phyloP scores from a whole-genome alignment of 148 eudicot species.

The Rhododendron molle region DNA sequence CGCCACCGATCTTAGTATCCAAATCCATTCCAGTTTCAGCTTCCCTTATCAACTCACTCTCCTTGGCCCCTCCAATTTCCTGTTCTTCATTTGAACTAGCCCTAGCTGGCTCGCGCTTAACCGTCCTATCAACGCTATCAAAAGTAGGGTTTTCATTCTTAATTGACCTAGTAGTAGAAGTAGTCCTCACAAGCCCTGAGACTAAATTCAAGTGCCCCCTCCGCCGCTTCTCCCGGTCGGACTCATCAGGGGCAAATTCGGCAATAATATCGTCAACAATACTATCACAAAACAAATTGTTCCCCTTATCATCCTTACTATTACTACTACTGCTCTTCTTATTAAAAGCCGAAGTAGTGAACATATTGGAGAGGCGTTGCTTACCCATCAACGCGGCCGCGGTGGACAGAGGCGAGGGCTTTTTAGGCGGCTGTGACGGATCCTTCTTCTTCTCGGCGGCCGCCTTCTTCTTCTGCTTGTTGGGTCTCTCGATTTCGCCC shows the following conservation, averaged over 20 bases:
- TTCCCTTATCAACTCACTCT: conserved; percentile 18
- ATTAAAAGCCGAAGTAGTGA: conserved; percentile 67
- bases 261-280: conserved; percentile 93
- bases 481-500: conserved; percentile 38
- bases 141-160: conserved; percentile 28
- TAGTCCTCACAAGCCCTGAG: conserved; percentile 11
- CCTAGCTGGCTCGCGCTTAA: conserved; percentile 16
- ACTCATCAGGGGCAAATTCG: conserved; percentile 82
- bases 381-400: conserved; percentile 88
- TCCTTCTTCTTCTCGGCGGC: conserved; percentile 32
- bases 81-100: conserved; percentile 10
- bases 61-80: conserved; percentile 23
- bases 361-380: conserved; percentile 68
- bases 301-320: conserved; percentile 33
- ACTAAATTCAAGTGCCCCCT: conserved; percentile 30
- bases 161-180: not conserved
- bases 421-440: conserved; percentile 26
- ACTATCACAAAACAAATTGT: conserved; percentile 46
- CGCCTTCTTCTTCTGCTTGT: conserved; percentile 42
- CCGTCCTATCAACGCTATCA: conserved; percentile 11
- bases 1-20: conserved; percentile 1
- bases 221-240: conserved; percentile 69
- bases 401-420: conserved; percentile 47
- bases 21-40: conserved; percentile 20
- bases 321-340: conserved; percentile 27